A percentile compares a stretch with the other conserved stretches of the same genome.
Evolutionary conservation across 129 eudicot species (phyloP).

Genomic region (Logfia minima): DNA sequence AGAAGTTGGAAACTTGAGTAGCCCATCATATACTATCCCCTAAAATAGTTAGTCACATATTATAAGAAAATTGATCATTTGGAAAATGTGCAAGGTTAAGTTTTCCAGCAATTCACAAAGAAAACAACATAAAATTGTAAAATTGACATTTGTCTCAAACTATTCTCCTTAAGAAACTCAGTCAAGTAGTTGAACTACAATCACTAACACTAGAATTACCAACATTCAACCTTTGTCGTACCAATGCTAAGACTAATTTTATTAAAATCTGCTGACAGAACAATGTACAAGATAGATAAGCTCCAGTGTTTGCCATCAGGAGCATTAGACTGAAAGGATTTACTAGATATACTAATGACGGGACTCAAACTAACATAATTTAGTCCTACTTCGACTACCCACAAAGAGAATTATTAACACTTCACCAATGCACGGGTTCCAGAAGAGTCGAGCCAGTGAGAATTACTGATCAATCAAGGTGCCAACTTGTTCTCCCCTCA

Average conservation of each 20-base stretch:
- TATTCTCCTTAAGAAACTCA: slow-evolving; percentile 11
- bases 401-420: slow-evolving; percentile 18
- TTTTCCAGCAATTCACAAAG: too few species aligned
- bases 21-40: too few species aligned
- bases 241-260: slow-evolving; percentile 11
- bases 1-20: too few species aligned
- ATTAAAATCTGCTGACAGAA: slow-evolving; percentile 3
- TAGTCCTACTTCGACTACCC: slow-evolving; percentile 12
- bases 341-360: slow-evolving; percentile 2
- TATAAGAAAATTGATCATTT: too few species aligned
- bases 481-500: slow-evolving; percentile 44
- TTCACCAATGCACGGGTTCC: slow-evolving; percentile 14
- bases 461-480: slow-evolving; percentile 40
- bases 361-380: slow-evolving; percentile 16
- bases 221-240: slow-evolving; percentile 9
- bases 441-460: slow-evolving; percentile 6
- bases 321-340: slow-evolving; percentile 14
- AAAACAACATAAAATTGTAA: too few species aligned
- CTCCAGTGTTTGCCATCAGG: neutral
- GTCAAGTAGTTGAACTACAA: slow-evolving; percentile 1
- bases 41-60: too few species aligned
- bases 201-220: slow-evolving; percentile 19
- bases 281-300: slow-evolving; percentile 22
- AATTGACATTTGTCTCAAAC: slow-evolving; percentile 15
- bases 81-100: too few species aligned